Percentiles rank a stretch among this genome's conserved stretches.
These are phyloP conservation scores for Pseudopithomyces maydicus DNA, from an alignment of 2,329 filamentous ascomycete species.

Conservation along the genomic window DNA sequence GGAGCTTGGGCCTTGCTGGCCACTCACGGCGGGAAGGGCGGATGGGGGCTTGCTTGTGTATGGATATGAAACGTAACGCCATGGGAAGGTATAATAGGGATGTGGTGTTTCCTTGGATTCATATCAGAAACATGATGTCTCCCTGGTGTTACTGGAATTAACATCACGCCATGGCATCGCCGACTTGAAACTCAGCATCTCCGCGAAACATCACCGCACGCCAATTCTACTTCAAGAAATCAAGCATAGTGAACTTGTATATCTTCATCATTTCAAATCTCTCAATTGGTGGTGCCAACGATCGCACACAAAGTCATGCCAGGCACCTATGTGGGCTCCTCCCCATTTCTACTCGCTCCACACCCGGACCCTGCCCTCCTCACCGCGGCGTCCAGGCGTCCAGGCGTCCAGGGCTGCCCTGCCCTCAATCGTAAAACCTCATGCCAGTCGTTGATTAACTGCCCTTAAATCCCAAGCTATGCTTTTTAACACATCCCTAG, in stretches of 20 bases:
- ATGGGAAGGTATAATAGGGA: no score
- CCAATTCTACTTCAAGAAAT: no score
- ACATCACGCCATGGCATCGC: no score
- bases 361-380: conserved; percentile 1
- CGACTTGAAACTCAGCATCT: no score
- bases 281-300: background rate
- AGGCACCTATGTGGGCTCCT: background rate
- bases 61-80: no score
- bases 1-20: conserved; percentile 10
- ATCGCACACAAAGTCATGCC: background rate
- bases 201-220: no score
- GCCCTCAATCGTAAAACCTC: conserved; percentile 18
- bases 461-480: conserved; percentile 19
- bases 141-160: no score
- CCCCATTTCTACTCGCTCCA: background rate
- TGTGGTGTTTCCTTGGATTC: no score
- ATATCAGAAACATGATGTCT: no score
- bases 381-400: conserved; percentile 7
- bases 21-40: conserved; percentile 23
- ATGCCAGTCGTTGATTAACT: conserved; percentile 19
- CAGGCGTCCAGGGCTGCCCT: conserved; percentile 10
- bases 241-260: no score
- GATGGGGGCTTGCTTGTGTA: conserved; percentile 14
- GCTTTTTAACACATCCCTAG: conserved; percentile 38
- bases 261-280: background rate